phyloP scores from a whole-genome alignment of 192 early-diverging fungal species.

The Chytriomyces sp. region DNA sequence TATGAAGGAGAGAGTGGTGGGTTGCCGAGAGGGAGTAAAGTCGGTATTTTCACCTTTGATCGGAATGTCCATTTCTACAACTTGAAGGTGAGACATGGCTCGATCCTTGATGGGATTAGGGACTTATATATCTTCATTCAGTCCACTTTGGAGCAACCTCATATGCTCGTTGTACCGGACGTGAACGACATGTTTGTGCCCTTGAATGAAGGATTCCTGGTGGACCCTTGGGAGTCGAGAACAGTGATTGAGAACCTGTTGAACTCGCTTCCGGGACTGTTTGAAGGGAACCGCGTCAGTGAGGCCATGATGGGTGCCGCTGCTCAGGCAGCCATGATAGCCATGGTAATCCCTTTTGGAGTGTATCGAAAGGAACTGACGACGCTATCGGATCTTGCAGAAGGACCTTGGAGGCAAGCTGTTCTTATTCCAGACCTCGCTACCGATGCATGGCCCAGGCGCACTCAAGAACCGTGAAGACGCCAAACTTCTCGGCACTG shows the following conservation, averaged over 20 bases:
- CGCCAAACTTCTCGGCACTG: constrained; percentile 83
- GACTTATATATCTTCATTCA: constrained; percentile 29
- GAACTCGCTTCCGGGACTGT: constrained; percentile 79
- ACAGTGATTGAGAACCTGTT: constrained; percentile 78
- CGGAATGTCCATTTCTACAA: constrained; percentile 94
- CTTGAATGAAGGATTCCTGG: constrained; percentile 86
- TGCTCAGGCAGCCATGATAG: constrained; percentile 71
- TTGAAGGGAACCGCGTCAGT: constrained; percentile 71
- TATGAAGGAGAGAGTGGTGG: constrained; percentile 52
- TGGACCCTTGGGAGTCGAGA: constrained; percentile 81
- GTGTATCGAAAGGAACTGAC: too few relatives aligned
- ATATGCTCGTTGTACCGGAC: constrained; percentile 95
- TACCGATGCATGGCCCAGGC: constrained; percentile 89
- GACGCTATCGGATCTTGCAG: constrained; percentile 47
- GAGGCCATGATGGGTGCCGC: constrained; percentile 83
- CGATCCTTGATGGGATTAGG: not conserved
- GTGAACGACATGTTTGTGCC: constrained; percentile 93
- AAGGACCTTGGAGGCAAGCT: constrained; percentile 83
- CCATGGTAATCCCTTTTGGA: too few relatives aligned
- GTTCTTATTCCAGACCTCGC: constrained; percentile 81
- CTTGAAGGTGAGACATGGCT: constrained; percentile 60
- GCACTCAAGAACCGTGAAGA: constrained; percentile 86
- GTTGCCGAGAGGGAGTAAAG: constrained; percentile 48
- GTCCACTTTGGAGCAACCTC: constrained; percentile 79
- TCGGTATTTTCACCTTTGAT: constrained; percentile 93